Evolutionary conservation across 352 stramenopile genomes (phyloP), one percentile per base, ranked within the genome.

Genomic region (Globisporangium abappressorium): DNA sequence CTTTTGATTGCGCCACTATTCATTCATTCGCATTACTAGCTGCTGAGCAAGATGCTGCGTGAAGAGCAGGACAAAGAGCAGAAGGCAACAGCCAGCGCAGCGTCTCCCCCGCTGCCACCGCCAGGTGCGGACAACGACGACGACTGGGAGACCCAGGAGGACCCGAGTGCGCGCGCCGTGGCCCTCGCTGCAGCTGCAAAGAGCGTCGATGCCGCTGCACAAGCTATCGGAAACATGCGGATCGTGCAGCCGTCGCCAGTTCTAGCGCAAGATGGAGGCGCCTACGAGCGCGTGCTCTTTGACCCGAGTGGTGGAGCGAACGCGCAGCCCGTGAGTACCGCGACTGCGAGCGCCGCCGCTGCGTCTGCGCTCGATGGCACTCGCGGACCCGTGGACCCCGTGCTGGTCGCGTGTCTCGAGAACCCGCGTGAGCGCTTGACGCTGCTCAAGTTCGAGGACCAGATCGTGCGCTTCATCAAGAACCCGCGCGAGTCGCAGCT

Each of bases 401-500:
- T 94, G 54, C 76, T 96, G 9, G 75, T 96, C 15, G 82, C 84
- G 14, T 83, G 82, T 6, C 73, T 96, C 2, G 88, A 96, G 63
- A 96, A 94, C 62, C 72, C 85, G 8, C 87, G 88, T 34, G 88
- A 96, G 63, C 78, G 88, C 8, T 65, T 96, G 57, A 92, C 84
- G 49, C 57, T 96, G 64, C 84, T 96, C 57, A 86, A 96, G 70
- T 92, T 96, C 54, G 88, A 96, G 60, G 88, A 96, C 60, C 84
- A 93, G 74, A 96, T 96, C 68, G 82, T 96, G 53, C 80, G 82
- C 24, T 96, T 96, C 66, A 70, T 96, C 9, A 75, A 68, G 62
- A 87, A 82, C 64, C 69, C 78, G 24, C 71, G 82, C 34, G 87
- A 94, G 73, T 65, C 69, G 57, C 85, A 95, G 59, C 76, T 95